Conservation (phyloP, 2,329 filamentous ascomycete genomes). For the Nectriaceae sp. region DNA sequence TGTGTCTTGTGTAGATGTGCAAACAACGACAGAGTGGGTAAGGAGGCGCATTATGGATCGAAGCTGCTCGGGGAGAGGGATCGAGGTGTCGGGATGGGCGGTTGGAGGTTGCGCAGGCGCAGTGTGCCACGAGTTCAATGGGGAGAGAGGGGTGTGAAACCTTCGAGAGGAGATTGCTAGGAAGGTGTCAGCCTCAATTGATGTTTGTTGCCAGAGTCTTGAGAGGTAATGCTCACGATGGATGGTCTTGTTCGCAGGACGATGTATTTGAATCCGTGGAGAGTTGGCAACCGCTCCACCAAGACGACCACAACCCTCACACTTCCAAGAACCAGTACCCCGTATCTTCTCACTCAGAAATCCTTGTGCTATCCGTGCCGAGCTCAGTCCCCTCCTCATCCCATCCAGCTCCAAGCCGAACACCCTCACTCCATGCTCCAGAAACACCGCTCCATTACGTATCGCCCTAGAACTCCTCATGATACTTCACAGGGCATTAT, state of each 20-base stretch:
- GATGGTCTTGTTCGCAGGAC: neutral
- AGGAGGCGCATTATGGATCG: slow-evolving; percentile 56
- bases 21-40: slow-evolving; percentile 57
- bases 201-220: no score
- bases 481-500: slow-evolving; percentile 19
- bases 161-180: slow-evolving; percentile 15
- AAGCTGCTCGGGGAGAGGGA: slow-evolving; percentile 47
- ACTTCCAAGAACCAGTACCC: neutral
- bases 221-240: slow-evolving; percentile 15
- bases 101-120: slow-evolving; percentile 35
- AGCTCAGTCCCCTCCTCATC: slow-evolving; percentile 20
- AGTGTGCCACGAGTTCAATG: slow-evolving; percentile 31
- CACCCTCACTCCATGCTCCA: slow-evolving; percentile 5
- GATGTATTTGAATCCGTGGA: neutral
- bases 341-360: neutral
- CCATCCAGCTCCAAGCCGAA: slow-evolving; percentile 3
- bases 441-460: slow-evolving; percentile 22
- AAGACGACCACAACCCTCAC: slow-evolving; percentile 1
- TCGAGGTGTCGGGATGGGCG: slow-evolving; percentile 33
- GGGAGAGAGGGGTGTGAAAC: slow-evolving; percentile 15
- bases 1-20: slow-evolving; percentile 45
- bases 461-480: slow-evolving; percentile 26
- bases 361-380: slow-evolving; percentile 2
- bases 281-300: neutral
- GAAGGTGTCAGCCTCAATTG: slow-evolving; percentile 10